These are phyloP conservation scores for Leccinum obscurum DNA, from an alignment of 768 basidiomycete genomes.

Conservation along the genomic window DNA sequence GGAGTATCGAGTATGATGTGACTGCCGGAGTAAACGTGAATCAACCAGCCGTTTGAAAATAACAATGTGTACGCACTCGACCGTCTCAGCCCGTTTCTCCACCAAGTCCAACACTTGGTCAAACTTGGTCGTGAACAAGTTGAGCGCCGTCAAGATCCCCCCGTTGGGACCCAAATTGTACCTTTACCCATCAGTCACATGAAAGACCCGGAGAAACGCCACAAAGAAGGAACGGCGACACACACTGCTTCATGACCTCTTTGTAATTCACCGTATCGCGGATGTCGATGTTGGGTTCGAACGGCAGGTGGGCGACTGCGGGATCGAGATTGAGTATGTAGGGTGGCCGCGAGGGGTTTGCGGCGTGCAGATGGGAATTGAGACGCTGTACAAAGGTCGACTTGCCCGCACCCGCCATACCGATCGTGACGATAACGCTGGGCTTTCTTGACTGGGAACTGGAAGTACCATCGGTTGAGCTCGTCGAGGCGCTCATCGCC, in stretches of 20 bases:
- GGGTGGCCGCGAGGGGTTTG: slow-evolving; percentile 64
- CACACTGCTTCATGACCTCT: slow-evolving; percentile 99
- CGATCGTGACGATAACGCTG: slow-evolving; percentile 84
- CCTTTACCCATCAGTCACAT: slow-evolving; percentile 43
- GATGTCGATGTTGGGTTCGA: slow-evolving; percentile 97
- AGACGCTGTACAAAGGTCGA: slow-evolving; percentile 96
- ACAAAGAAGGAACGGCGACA: slow-evolving; percentile 40
- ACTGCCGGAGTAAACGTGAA: slow-evolving; percentile 40
- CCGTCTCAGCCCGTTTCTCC: slow-evolving; percentile 84
- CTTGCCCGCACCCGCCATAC: slow-evolving; percentile 97
- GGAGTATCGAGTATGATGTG: slow-evolving; percentile 96
- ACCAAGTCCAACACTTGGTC: slow-evolving; percentile 92
- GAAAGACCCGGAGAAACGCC: slow-evolving; percentile 4
- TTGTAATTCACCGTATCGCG: slow-evolving; percentile 96
- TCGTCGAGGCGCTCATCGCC: slow-evolving; percentile 25
- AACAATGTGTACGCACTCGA: slow-evolving; percentile 64
- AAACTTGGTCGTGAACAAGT: slow-evolving; percentile 98
- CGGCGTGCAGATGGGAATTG: slow-evolving; percentile 85
- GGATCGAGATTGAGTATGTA: slow-evolving; percentile 99
- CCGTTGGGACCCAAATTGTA: slow-evolving; percentile 99
- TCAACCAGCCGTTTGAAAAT: not conserved
- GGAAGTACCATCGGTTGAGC: not conserved
- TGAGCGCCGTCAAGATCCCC: slow-evolving; percentile 94
- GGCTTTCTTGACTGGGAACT: slow-evolving; percentile 49
- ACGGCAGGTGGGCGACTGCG: slow-evolving; percentile 88